Evolutionary conservation across 352 stramenopile genomes (phyloP), one percentile per base, ranked within the genome.

Genomic region (Halophytophthora batemanensis): DNA sequence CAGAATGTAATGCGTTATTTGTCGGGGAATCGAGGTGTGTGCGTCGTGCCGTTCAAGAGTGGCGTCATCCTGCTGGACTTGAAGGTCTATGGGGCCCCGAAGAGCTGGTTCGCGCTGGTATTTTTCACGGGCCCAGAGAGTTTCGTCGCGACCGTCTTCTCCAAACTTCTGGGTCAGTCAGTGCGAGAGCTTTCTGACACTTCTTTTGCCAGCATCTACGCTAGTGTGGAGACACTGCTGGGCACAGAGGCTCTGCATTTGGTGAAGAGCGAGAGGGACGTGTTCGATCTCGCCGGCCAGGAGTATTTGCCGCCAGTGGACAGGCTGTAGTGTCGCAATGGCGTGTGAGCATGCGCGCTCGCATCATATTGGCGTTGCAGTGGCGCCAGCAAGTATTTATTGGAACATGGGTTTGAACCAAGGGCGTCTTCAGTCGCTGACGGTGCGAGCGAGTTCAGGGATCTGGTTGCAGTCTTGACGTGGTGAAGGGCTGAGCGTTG

Each of bases 121-220:
- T 91, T 88, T 45, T 94, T 85, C 53, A 91, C 80, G 5, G 79
- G 81, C 2, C 77, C 79, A 2, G 77, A 89, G 34, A 42, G 45
- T 35, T 92, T 87, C 51, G 66, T 60, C 3, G 23, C 67, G 2
- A 45, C 54, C 22, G 87, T 85, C 33, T 83, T 84, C 22, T 54
- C 61, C 0, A 34, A 49, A 6, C 50, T 89, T 6, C 53, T 88
- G 19, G 59, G 74, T 23, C 57, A 53, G 25, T 63, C 67, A 8
- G 46, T 87, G n/a, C 45, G 46, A 38, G 77, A 87, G 33, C 56
- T 88, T 19, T 22, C 44, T 10, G 57, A 82, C 11, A 70, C 65
- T 11, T 68, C 77, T 5, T 93, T 93, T 29, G 77, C 86, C 33
- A 73, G 52, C 28, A 61, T 84, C 15, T 90, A 76, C 49, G 51